Base-by-base conservation (phyloP, 306 rosid genomes). In the Vigna unguiculata region DNA sequence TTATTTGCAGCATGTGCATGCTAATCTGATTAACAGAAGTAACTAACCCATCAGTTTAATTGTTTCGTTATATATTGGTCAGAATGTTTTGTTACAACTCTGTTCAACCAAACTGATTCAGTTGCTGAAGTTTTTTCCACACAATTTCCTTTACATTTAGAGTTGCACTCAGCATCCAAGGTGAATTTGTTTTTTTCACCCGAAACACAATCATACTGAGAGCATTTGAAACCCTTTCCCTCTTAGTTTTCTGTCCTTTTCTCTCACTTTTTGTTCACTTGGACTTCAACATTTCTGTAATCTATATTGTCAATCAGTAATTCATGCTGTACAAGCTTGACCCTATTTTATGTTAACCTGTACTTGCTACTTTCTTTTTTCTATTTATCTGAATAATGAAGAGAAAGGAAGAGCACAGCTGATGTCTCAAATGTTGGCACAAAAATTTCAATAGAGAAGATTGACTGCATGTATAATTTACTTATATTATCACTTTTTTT, bases 271-370 rank as follows among this genome's bases (percentile, higher is more conserved):
- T 12, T 34, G 16, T 62, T 62, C 1, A 9, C 47, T 5, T 8
- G 16, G 4, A 62, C 68, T 62, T 34, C 25, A 34, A 16, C 15
- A 3, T 34, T 54, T 73, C 70, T 63, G 9, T 54, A 22, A 52
- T 80, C 45, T 52, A 22, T 73, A 7, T 55, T 20, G 49, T 77
- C 59, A 45, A 76, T 69, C 78, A 14, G 74, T 28, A 51, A 40
- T 30, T 28, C 43, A 25, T 25, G 53, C 64, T 51, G 34, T 71
- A 14, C 16, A 69, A 61, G 41, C 19, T 54, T 19, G 34, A 53
- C 40, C 32, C 9, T 69, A 25, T 75, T 22, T 75, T 45, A 45
- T 20, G 24, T 53, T 74, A 53, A 40, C 25, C 22, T 13, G 12
- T 51, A 40, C 32, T 71, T 72, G 75, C 57, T 75, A 22, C 47